Conservation (phyloP, 345 rosid genomes). For the Eucalyptus melliodora region DNA sequence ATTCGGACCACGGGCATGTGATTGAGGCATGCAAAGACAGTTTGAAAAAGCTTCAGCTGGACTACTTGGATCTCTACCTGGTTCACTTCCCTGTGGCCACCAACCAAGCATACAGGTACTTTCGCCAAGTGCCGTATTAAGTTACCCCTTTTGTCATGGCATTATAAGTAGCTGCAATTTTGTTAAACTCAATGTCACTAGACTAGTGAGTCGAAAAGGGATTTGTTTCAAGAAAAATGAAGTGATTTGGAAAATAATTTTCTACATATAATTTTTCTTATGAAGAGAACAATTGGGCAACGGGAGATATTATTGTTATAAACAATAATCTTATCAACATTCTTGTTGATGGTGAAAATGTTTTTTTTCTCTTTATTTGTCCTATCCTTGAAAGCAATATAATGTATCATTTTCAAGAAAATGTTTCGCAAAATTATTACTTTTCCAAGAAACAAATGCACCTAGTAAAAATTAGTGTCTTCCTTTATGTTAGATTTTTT, state of each 20-base stretch:
- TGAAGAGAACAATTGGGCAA: neutral
- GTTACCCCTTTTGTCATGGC: neutral
- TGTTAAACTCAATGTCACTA: neutral
- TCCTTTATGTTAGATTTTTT: neutral
- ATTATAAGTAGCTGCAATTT: neutral
- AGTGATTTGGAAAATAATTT: neutral
- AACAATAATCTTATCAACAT: neutral
- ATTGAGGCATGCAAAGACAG: conserved; percentile 80
- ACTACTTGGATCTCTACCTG: conserved; percentile 79
- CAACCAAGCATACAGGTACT: conserved; percentile 62
- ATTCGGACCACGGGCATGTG: conserved; percentile 85
- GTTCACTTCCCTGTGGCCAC: conserved; percentile 83
- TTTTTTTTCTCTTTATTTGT: neutral
- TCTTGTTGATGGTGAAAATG: neutral
- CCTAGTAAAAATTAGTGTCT: neutral
- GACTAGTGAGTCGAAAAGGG: neutral
- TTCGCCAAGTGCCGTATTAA: neutral
- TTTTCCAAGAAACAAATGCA: neutral
- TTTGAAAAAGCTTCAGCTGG: conserved; percentile 75
- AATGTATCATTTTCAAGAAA: neutral
- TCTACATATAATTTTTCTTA: neutral
- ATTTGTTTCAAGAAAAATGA: neutral
- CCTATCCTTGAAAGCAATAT: neutral
- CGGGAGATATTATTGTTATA: neutral
- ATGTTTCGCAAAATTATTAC: neutral